Conservation (phyloP, 2,329 filamentous ascomycete genomes). For the Seiridium unicorne region DNA sequence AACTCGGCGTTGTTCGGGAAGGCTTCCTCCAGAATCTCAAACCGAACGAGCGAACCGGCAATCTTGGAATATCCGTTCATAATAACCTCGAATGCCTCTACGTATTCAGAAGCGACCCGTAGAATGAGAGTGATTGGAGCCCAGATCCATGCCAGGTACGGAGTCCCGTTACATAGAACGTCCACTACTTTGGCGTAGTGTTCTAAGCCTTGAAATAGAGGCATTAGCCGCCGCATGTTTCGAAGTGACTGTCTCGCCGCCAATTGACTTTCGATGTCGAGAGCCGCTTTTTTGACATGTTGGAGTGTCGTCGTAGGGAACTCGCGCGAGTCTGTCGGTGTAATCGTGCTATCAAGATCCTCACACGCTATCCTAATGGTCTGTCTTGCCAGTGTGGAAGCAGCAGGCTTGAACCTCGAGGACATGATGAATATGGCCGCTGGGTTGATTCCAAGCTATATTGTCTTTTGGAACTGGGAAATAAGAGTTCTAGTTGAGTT, state of each 20-base stretch:
- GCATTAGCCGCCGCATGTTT: slow-evolving; percentile 33
- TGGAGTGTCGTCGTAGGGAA: slow-evolving; percentile 16
- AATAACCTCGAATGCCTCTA: slow-evolving; percentile 30
- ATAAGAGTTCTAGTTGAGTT: too few relatives aligned
- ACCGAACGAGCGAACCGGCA: slow-evolving; percentile 34
- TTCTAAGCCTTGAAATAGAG: slow-evolving; percentile 33
- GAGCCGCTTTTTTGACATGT: background rate
- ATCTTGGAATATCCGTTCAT: slow-evolving; percentile 32
- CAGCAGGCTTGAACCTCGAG: background rate
- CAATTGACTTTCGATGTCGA: slow-evolving; percentile 9
- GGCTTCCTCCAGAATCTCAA: slow-evolving; percentile 29
- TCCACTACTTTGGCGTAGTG: slow-evolving; percentile 34
- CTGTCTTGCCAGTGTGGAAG: background rate
- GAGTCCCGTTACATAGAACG: slow-evolving; percentile 36
- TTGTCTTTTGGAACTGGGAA: too few relatives aligned
- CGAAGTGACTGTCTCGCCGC: slow-evolving; percentile 7
- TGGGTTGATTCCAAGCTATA: too few relatives aligned
- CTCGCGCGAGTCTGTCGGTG: background rate
- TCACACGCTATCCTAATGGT: slow-evolving; percentile 7
- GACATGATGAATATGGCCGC: background rate
- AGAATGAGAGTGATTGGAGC: slow-evolving; percentile 31
- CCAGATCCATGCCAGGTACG: slow-evolving; percentile 30
- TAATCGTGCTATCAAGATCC: slow-evolving; percentile 6
- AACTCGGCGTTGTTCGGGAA: slow-evolving; percentile 32
- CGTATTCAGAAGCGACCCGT: slow-evolving; percentile 20